Base-by-base conservation (phyloP, 106 monocot species). In the Dendrobium chrysotoxum region DNA sequence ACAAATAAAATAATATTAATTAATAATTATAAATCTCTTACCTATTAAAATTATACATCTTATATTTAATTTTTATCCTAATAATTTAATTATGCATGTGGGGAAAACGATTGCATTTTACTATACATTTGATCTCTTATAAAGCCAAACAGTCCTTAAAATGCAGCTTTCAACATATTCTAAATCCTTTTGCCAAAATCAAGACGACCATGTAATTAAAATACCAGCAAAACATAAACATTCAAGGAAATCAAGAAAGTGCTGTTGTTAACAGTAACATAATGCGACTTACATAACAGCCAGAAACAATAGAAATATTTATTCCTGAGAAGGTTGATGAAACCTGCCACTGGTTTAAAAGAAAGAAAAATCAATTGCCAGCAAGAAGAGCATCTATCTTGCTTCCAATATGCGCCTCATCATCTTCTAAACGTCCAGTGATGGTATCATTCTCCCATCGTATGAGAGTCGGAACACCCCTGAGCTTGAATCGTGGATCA, bases 391-490 rank as follows among this genome's bases (percentile, higher is more conserved):
- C 83, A 40, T 91, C 88, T 18, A 98, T 89, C 80, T 95, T 95
- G 15, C 80, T 78, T 25, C 40, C 85, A 57, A 89, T 65, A 79
- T 95, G 92, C 18, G 94, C 90, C 44, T 98, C 97, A 35, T 98
- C 53, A 68, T 98, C 97, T 81, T 94, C 97, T 4, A 98, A 85
- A 28, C 92, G 92, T 16, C 91, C 92, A 17, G 66, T 67, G 23
- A 88, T 79, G n/a, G 82, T 76, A 2, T 85, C 94, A 54, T 89
- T 87, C 57, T 95, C 89, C 97, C 90, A 95, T 61, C 89, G 79
- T 18, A 98, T 87, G 8, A 98, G 92, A 18, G 97, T 98, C 0
- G 97, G 97, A 57, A 98, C 97, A 17, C 97, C 92, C 13, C 55
- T 85, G 72, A 98, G 84, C 82, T 87, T 89, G 88, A 98, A 92